Base-by-base conservation (phyloP, 1,284 basidiomycete genomes). In the Papiliotrema laurentii region DNA sequence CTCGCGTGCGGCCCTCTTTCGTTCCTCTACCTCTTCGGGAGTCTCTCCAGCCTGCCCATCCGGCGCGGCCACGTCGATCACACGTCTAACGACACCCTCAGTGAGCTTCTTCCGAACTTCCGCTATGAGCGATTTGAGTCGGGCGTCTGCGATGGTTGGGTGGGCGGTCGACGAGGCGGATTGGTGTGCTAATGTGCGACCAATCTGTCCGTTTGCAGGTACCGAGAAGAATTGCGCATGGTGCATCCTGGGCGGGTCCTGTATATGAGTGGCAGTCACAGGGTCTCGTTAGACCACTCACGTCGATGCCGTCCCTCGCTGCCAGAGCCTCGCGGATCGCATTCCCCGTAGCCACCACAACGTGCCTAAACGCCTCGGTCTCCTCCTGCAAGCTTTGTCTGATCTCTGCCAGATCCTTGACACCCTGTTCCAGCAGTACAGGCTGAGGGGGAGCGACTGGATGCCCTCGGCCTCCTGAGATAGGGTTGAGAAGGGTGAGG, bases 321-420 rank as follows among this genome's bases (percentile, higher is more conserved):
- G 70, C 66, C 9, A 72, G 47, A 25, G 85, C 73, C 21, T 77
- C 75, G 58, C 84, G 81, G 22, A 87, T 69, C 51, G 83, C 82
- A 60, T 89, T 89, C 18, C 83, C 82, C 3, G 82, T 77, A 27
- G 79, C 78, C 27, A 91, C 68, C 2, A 89, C 69, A n/a, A 89
- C 74, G 47, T 80, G 81, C 49, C 83, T 79, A 49, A 92, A 79
- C 28, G 78, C 78, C 45, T 80, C 73, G 42, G 86, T 88, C 70
- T 92, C 87, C 39, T 85, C 82, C 27, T 78, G 72, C 25, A 91
- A 76, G 47, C 81, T 79, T 38, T 76, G 75, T 34, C 86, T 76
- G 0, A 86, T 81, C 38, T 79, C 77, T 59, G 89, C 85, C 1
- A 89, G 81, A 55, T 90, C 83, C 42, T 83, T 80, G 24, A 92